phyloP scores from a whole-genome alignment of 2,329 filamentous ascomycete species.

The Pestalotiopsis sp. region DNA sequence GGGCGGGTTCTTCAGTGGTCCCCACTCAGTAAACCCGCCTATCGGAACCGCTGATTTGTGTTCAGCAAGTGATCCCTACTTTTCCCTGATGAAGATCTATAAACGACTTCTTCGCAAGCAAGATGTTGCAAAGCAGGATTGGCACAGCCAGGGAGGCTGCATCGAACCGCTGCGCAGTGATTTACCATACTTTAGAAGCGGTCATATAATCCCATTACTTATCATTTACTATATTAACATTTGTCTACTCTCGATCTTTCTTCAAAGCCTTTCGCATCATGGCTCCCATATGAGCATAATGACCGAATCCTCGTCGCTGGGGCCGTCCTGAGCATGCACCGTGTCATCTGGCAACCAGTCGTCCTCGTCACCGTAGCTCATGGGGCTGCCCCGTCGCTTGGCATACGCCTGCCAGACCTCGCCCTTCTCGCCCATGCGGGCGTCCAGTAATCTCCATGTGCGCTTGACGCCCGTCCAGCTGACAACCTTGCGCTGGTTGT shows the following conservation, averaged over 20 bases:
- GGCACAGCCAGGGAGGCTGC: no score
- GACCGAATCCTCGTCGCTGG: constrained; percentile 38
- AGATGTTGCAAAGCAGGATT: no score
- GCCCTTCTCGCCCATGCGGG: constrained; percentile 34
- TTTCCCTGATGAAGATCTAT: no score
- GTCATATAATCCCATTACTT: background rate
- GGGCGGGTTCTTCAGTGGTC: background rate
- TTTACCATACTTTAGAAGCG: no score
- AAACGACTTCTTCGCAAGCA: no score
- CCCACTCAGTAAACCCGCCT: background rate
- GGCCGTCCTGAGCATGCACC: constrained; percentile 26
- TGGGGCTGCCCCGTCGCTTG: constrained; percentile 28
- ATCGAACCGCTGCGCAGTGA: no score
- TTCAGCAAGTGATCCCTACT: no score
- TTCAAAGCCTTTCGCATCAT: background rate
- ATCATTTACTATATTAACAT: background rate
- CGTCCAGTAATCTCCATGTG: constrained; percentile 45
- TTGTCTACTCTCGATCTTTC: background rate
- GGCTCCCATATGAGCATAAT: constrained; percentile 44
- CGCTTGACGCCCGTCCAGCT: constrained; percentile 38
- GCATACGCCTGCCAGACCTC: constrained; percentile 51
- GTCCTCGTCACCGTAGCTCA: constrained; percentile 21
- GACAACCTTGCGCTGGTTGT: constrained; percentile 30
- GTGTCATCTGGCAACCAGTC: constrained; percentile 19
- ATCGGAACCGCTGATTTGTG: no score